Evolutionary conservation across 78 protist species (phyloP).

Genomic region (Dictyostelium citrinum): DNA sequence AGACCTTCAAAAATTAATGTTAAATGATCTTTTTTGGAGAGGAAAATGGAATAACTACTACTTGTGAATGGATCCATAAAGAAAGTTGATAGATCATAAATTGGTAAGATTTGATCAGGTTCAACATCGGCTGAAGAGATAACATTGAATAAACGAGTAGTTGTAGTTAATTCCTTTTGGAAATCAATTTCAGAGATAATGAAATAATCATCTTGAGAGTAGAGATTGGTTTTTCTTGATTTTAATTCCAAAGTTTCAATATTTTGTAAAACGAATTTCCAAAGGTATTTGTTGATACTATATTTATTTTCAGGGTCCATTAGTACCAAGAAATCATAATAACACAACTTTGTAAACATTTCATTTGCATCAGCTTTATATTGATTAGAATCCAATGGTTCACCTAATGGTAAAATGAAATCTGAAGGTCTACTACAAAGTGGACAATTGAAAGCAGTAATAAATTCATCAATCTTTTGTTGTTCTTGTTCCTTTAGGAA

Average conservation of each 20-base stretch:
- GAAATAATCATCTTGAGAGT: slow-evolving; percentile 9
- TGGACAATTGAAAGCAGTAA: slow-evolving; percentile 48
- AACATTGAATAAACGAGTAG: slow-evolving; percentile 14
- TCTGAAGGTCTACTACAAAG: slow-evolving; percentile 39
- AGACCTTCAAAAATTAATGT: neutral
- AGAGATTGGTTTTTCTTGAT: slow-evolving; percentile 2
- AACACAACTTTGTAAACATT: slow-evolving; percentile 14
- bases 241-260: slow-evolving; percentile 46
- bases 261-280: slow-evolving; percentile 46
- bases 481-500: neutral
- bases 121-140: slow-evolving; percentile 18
- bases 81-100: neutral
- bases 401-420: slow-evolving; percentile 19
- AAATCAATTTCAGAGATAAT: slow-evolving; percentile 49
- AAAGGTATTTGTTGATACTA: slow-evolving; percentile 21
- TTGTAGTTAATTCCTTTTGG: slow-evolving; percentile 44
- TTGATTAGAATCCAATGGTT: neutral
- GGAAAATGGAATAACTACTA: slow-evolving; percentile 24
- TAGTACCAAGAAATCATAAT: slow-evolving; percentile 39
- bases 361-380: neutral
- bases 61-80: slow-evolving; percentile 47
- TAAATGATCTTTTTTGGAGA: slow-evolving; percentile 19
- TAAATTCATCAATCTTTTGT: neutral
- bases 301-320: neutral
- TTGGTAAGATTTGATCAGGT: slow-evolving; percentile 12